Evolutionary conservation across 345 rosid genomes (phyloP).

Genomic region (Linum trigynum): DNA sequence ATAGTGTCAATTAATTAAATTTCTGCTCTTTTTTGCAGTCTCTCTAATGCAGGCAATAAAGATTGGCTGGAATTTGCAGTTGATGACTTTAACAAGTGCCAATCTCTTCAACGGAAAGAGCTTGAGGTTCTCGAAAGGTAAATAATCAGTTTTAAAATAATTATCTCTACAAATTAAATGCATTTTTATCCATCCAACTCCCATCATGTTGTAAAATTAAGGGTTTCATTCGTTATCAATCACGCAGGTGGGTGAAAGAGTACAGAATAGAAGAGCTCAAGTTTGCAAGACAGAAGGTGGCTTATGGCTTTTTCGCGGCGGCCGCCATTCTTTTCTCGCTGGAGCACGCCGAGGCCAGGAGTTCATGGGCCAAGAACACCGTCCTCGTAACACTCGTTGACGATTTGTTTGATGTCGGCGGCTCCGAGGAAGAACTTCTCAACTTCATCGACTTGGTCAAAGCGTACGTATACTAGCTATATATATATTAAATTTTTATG

Average conservation of each 20-base stretch:
- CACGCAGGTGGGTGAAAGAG: conserved; percentile 17
- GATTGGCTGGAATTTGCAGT: conserved; percentile 8
- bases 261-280: conserved; percentile 8
- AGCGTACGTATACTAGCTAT: not conserved
- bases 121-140: conserved; percentile 11
- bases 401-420: conserved; percentile 15
- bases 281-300: conserved; percentile 17
- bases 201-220: not conserved
- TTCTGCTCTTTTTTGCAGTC: not conserved
- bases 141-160: too few relatives aligned
- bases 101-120: conserved; percentile 11
- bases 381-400: conserved; percentile 13
- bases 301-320: conserved; percentile 10
- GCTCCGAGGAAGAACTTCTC: conserved; percentile 12
- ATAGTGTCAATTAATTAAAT: too few relatives aligned
- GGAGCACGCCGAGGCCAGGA: conserved; percentile 8
- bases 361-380: conserved; percentile 12
- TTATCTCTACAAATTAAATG: not conserved
- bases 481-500: not conserved
- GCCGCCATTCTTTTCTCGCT: conserved; percentile 5
- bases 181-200: too few relatives aligned
- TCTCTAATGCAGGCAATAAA: not conserved
- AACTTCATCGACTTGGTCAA: conserved; percentile 11
- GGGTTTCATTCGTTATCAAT: not conserved
- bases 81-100: conserved; percentile 13